phyloP scores from a whole-genome alignment of 495 filamentous ascomycete species.

The Evansstolkia leycettana region DNA sequence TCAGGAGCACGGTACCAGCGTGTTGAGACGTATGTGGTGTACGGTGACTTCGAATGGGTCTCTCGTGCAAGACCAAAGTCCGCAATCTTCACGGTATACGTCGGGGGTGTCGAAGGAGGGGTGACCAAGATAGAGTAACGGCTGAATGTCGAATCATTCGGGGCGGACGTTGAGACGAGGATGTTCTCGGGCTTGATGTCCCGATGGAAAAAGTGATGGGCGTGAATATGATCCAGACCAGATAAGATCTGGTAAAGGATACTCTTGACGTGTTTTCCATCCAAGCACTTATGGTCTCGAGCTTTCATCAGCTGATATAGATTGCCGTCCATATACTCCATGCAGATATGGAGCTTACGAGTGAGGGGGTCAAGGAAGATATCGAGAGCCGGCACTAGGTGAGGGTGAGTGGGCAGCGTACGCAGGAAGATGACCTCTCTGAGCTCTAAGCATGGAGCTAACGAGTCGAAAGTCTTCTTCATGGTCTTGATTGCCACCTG shows the following conservation, averaged over 20 bases:
- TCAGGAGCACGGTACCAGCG: constrained; percentile 98
- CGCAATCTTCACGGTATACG: constrained; percentile 96
- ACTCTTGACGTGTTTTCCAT: constrained; percentile 89
- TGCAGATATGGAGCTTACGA: constrained; percentile 92
- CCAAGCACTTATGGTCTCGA: constrained; percentile 84
- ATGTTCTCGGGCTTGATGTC: constrained; percentile 99
- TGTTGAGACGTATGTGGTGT: constrained; percentile 98
- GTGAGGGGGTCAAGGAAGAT: constrained; percentile 96
- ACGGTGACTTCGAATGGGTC: constrained; percentile 89
- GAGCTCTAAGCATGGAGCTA: constrained; percentile 78
- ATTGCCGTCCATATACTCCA: constrained; percentile 99
- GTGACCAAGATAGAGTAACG: constrained; percentile 90
- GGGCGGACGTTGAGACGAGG: constrained; percentile 83
- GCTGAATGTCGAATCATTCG: constrained; percentile 74
- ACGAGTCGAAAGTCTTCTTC: constrained; percentile 98
- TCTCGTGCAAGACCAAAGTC: constrained; percentile 98
- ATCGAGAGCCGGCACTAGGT: constrained; percentile 92
- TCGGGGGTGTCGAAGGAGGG: constrained; percentile 83
- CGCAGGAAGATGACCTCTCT: constrained; percentile 94
- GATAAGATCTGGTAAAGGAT: constrained; percentile 95
- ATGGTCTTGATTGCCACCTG: constrained; percentile 99
- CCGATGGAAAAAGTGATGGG: constrained; percentile 94
- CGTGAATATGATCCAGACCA: constrained; percentile 93
- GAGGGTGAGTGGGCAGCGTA: constrained; percentile 73
- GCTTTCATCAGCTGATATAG: constrained; percentile 99